Base-by-base conservation (phyloP, 1,284 basidiomycete species). In the Trametes versicolor region DNA sequence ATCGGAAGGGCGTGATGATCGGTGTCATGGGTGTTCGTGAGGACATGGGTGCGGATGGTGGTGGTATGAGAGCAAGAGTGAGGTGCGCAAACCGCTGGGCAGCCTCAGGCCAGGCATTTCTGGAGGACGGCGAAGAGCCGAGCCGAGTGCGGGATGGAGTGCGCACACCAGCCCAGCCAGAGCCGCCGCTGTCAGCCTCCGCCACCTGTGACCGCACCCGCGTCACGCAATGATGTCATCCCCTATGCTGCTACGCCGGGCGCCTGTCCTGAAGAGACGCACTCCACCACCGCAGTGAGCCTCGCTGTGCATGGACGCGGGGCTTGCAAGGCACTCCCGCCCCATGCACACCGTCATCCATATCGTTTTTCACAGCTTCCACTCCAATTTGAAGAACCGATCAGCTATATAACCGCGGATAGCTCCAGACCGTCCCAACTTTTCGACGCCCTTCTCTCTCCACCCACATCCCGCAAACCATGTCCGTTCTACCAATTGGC, bases 401-500 rank as follows among this genome's bases (percentile, higher is more conserved):
- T 19, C 54, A 29, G 19, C 21, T 56, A 47, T 56, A 50, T 15
- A 50, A 17, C n/a, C 15, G 19, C 8, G 36, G 32, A 12, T 10
- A 39, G 25, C 32, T 8, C 10, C 6, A 6, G 25, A n/a, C 29
- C 29, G 9, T 8, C 23, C 23, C 27, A 15, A 8, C 4, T 27
- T 27, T 10, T 34, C 25, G 8, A 36, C n/a, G 6, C 36, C 25
- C 25, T 29, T 5, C 17, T 37, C 39, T 5, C 17, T 37, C 39
- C 41, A 25, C 47, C 25, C 23, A 5, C 19, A 2, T 27, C 17
- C 43, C 15, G 13, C 27, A 10, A 41, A 60, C 9, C 58, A 65
- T 65, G 64, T 36, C 60, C 21, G 34, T 37, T 23, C 60, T 58
- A 9, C 41, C 34, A 34, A 17, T 58, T 21, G 25, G 53, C 23